Evolutionary conservation across 1,284 basidiomycete genomes (phyloP).

Genomic region (Gomphus bonarii): DNA sequence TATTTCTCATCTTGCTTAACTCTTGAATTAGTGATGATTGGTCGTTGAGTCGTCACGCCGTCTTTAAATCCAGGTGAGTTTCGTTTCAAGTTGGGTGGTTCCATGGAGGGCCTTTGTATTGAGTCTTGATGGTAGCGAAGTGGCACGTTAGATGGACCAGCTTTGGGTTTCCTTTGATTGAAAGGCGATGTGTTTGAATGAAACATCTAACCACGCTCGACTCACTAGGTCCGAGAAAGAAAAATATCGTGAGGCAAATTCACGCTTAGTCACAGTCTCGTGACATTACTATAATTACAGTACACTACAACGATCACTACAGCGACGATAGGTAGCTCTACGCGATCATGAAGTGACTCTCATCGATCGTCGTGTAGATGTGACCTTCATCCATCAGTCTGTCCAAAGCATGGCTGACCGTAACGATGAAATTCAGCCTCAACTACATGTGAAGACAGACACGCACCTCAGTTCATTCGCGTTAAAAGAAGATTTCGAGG

Average conservation of each 20-base stretch:
- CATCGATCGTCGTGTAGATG: constrained; percentile 60
- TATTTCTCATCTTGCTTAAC: constrained; percentile 67
- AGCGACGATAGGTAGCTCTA: background rate
- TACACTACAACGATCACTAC: background rate
- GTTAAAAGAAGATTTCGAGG: constrained; percentile 28
- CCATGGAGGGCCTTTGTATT: constrained; percentile 27
- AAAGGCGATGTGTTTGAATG: constrained; percentile 65
- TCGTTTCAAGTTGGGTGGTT: constrained; percentile 27
- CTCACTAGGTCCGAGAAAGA: background rate
- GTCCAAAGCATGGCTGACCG: constrained; percentile 50
- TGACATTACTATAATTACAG: background rate
- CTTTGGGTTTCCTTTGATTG: constrained; percentile 57
- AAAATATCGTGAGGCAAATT: constrained; percentile 2
- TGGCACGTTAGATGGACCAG: constrained; percentile 40
- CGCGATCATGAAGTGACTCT: constrained; percentile 27
- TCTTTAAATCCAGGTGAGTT: background rate
- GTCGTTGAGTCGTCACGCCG: constrained; percentile 29
- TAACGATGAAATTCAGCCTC: background rate
- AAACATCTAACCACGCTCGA: constrained; percentile 7
- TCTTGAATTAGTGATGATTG: constrained; percentile 66
- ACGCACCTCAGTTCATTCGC: constrained; percentile 35
- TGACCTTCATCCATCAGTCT: constrained; percentile 57
- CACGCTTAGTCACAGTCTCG: background rate
- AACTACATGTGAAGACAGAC: background rate
- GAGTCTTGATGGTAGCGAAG: constrained; percentile 35